Percentiles rank a stretch among this genome's conserved stretches.
Evolutionary conservation across 208 protist genomes (phyloP).

Genomic region (Leishmania major): DNA sequence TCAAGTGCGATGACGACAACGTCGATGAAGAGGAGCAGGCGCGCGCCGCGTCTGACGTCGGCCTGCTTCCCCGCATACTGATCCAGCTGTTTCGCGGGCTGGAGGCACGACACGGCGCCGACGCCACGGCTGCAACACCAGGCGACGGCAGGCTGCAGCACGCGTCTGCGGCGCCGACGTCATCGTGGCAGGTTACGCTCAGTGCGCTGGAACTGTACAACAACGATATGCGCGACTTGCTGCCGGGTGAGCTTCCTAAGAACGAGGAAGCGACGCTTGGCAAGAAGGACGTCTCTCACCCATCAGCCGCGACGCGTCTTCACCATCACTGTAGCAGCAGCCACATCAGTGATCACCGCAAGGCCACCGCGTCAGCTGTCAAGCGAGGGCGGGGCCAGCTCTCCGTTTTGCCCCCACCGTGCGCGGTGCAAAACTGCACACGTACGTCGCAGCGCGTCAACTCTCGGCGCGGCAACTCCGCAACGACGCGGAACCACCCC

Average conservation of each 20-base stretch:
- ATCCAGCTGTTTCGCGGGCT: slow-evolving; percentile 36
- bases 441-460: neutral
- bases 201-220: slow-evolving; percentile 83
- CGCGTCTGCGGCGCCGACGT: neutral
- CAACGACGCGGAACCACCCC: neutral
- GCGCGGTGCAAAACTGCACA: neutral
- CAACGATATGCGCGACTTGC: slow-evolving; percentile 74
- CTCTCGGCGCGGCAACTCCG: neutral
- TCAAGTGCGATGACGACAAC: slow-evolving; percentile 1
- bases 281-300: slow-evolving; percentile 8
- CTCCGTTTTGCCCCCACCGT: neutral
- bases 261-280: neutral
- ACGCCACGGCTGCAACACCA: slow-evolving; percentile 1
- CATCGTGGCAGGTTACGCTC: slow-evolving; percentile 40
- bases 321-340: neutral
- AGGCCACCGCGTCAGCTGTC: neutral
- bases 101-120: slow-evolving; percentile 19
- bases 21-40: slow-evolving; percentile 13
- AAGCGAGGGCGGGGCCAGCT: neutral
- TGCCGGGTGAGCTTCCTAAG: slow-evolving; percentile 22
- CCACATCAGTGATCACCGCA: neutral
- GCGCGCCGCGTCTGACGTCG: slow-evolving; percentile 20
- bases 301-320: neutral
- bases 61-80: slow-evolving; percentile 59
- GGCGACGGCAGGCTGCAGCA: slow-evolving; percentile 1